A percentile compares a stretch with the other conserved stretches of the same genome.
Conservation (phyloP, 139 green algal species). For the Gonium pectorale region DNA sequence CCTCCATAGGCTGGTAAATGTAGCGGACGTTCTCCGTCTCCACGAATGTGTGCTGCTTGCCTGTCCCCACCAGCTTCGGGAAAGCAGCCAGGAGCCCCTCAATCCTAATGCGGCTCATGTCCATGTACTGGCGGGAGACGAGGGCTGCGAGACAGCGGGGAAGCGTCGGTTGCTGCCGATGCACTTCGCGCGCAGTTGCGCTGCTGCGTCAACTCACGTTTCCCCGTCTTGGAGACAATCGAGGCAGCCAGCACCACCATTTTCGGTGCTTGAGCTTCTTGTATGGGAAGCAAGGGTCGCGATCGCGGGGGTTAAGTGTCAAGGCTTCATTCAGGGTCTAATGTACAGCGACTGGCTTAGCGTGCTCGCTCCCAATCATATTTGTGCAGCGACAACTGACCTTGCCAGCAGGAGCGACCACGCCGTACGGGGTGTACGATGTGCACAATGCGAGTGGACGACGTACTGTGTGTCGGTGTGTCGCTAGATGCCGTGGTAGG, state of each 20-base stretch:
- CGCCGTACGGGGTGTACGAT: too few relatives aligned
- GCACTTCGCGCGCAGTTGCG: constrained; percentile 15
- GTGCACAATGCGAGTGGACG: too few relatives aligned
- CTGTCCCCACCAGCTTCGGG: constrained; percentile 95
- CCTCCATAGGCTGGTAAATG: constrained; percentile 98
- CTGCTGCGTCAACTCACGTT: constrained; percentile 75
- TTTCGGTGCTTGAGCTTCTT: too few relatives aligned
- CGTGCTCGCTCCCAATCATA: too few relatives aligned
- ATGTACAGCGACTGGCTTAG: too few relatives aligned
- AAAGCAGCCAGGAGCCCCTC: constrained; percentile 98
- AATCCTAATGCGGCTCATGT: constrained; percentile 98
- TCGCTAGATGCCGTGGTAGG: too few relatives aligned
- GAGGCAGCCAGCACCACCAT: constrained; percentile 95
- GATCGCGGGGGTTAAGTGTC: too few relatives aligned
- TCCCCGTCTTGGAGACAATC: constrained; percentile 93
- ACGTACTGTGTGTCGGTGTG: too few relatives aligned
- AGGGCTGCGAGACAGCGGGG: constrained; percentile 81
- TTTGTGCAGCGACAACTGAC: too few relatives aligned
- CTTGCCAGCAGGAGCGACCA: too few relatives aligned
- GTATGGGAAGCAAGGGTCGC: too few relatives aligned
- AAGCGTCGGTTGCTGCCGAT: not conserved
- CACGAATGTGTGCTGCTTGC: constrained; percentile 99
- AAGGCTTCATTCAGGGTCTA: too few relatives aligned
- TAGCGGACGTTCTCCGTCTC: constrained; percentile 99
- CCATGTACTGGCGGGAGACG: constrained; percentile 97